Percentiles rank a stretch among this genome's conserved stretches.
phyloP scores from a whole-genome alignment of 345 rosid genomes.

The Brassica nigra region DNA sequence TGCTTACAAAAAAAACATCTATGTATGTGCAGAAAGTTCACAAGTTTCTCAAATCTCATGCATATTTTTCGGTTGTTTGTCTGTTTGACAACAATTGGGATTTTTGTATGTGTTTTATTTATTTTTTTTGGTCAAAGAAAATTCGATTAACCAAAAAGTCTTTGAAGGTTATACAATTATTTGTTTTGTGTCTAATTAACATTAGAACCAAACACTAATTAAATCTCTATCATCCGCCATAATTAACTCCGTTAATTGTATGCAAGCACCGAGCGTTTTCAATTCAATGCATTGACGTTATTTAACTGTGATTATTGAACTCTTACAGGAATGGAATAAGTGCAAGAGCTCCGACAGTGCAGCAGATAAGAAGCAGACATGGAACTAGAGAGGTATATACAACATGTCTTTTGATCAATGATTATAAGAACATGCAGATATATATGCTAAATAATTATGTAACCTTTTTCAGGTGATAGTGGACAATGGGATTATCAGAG shows the following conservation, averaged over 20 bases:
- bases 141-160: background rate
- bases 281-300: conserved; percentile 12
- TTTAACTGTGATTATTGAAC: conserved; percentile 1
- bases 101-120: conserved; percentile 3
- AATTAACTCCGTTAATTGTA: background rate
- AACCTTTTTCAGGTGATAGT: conserved; percentile 57
- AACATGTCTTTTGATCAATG: background rate
- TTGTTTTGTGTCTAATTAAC: background rate
- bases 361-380: conserved; percentile 17
- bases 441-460: background rate
- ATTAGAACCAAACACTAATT: background rate
- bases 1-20: background rate
- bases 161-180: background rate
- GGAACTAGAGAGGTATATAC: conserved; percentile 31
- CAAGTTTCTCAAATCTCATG: conserved; percentile 27
- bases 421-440: background rate
- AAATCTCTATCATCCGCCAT: background rate
- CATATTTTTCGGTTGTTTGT: conserved; percentile 8
- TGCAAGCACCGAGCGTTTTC: conserved; percentile 2
- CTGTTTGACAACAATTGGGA: background rate
- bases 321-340: conserved; percentile 22
- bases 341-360: conserved; percentile 32
- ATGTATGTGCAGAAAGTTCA: background rate
- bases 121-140: too few species aligned
- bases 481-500: conserved; percentile 67